Evolutionary conservation across 2,329 filamentous ascomycete species (phyloP).

Genomic region (Didymella arachidicola): DNA sequence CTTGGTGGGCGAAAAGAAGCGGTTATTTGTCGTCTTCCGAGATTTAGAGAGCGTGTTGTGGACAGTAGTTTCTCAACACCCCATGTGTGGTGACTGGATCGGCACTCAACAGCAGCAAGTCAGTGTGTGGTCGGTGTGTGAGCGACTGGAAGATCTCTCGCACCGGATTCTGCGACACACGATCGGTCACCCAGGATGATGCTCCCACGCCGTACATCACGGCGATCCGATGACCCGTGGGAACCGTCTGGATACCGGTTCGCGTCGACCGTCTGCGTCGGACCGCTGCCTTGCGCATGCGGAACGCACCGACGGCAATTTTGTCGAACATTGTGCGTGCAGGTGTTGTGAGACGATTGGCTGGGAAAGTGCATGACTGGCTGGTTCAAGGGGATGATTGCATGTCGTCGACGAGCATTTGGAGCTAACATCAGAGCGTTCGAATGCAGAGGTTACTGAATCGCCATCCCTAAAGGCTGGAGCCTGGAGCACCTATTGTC

Average conservation of each 20-base stretch:
- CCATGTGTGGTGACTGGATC: background rate
- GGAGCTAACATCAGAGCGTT: background rate
- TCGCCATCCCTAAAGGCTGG: background rate
- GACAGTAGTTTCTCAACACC: slow-evolving; percentile 1
- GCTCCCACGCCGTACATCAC: background rate
- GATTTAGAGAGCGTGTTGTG: background rate
- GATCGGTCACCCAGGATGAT: no score
- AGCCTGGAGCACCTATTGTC: background rate
- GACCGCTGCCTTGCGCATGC: background rate
- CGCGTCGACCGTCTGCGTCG: background rate
- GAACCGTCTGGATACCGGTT: background rate
- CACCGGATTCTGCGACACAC: background rate
- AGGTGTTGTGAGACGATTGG: background rate
- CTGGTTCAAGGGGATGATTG: background rate
- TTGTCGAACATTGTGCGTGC: background rate
- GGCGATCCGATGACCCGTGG: background rate
- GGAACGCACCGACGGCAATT: background rate
- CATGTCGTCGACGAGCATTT: background rate
- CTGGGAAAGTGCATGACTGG: background rate
- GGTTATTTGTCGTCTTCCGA: background rate
- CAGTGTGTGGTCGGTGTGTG: background rate
- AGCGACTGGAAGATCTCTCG: background rate
- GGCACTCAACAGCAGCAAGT: background rate
- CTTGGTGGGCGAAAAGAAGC: background rate
- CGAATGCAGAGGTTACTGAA: background rate